Percentiles rank a stretch among this genome's conserved stretches.
These are phyloP conservation scores for Metarhizium guizhouense DNA, from an alignment of 2,329 filamentous ascomycete species.

Conservation along the genomic window DNA sequence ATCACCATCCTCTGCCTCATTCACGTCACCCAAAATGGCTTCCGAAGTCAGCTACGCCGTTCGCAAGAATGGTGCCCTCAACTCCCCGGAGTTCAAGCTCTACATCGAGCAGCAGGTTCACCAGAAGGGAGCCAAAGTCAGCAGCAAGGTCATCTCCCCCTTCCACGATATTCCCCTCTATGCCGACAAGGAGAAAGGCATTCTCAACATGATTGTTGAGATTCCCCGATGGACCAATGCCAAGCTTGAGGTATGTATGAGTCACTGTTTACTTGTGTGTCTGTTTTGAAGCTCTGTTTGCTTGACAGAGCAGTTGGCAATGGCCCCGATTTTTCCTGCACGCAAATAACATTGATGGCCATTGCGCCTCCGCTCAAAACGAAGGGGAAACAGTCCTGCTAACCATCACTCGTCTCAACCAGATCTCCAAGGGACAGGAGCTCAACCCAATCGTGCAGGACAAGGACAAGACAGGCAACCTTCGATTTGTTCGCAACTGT, in stretches of 20 bases:
- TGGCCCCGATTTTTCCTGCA: background rate
- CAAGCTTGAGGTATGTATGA: conserved; percentile 80
- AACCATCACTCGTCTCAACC: conserved; percentile 8
- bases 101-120: conserved; percentile 81
- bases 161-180: conserved; percentile 99
- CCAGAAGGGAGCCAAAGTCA: background rate
- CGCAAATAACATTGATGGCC: background rate
- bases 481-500: conserved; percentile 98
- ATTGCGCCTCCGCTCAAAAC: background rate
- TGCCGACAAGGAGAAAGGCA: conserved; percentile 89
- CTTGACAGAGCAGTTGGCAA: background rate
- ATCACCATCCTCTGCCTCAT: conserved; percentile 12
- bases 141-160: conserved; percentile 79
- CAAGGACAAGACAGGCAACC: conserved; percentile 83
- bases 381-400: conserved; percentile 9
- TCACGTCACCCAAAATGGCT: conserved; percentile 35
- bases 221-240: conserved; percentile 99
- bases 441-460: conserved; percentile 99
- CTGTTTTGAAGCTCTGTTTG: background rate
- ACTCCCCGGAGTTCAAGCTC: conserved; percentile 95
- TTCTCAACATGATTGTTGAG: conserved; percentile 99
- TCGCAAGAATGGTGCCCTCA: conserved; percentile 80
- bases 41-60: conserved; percentile 53
- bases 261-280: background rate
- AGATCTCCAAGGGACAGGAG: conserved; percentile 98